Conservation (phyloP, 169 alveolate genomes). For the Sarcocystis neurona region DNA sequence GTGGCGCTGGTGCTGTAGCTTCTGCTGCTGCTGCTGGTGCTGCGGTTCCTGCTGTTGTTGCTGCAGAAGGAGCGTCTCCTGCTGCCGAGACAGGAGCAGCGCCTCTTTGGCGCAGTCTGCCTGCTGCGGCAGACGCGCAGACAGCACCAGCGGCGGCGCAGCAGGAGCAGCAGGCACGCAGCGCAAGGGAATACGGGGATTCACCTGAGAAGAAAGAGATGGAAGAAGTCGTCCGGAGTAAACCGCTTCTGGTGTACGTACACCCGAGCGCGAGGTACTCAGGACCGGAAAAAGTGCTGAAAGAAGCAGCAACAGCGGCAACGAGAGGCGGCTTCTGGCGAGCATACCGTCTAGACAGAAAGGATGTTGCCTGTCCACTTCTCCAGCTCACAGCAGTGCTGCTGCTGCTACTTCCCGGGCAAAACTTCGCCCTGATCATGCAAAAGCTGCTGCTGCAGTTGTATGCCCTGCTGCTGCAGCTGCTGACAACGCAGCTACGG, state of each 20-base stretch:
- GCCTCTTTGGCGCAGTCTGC: neutral
- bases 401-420: constrained; percentile 25
- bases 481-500: neutral
- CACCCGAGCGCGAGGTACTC: no score
- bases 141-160: neutral
- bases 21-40: neutral
- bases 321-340: neutral
- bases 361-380: neutral
- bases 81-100: constrained; percentile 2
- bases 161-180: neutral
- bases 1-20: neutral
- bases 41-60: constrained; percentile 16
- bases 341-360: neutral
- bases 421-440: no score
- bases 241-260: no score
- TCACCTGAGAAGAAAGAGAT: no score
- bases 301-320: constrained; percentile 11
- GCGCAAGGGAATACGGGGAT: neutral
- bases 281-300: no score
- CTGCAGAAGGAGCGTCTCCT: neutral
- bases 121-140: no score
- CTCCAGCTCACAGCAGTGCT: neutral
- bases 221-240: no score
- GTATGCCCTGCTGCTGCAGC: constrained; percentile 17
- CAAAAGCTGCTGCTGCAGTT: neutral